Evolutionary conservation across 192 early-diverging fungal genomes (phyloP).

Genomic region (Rhizophagus clarus): DNA sequence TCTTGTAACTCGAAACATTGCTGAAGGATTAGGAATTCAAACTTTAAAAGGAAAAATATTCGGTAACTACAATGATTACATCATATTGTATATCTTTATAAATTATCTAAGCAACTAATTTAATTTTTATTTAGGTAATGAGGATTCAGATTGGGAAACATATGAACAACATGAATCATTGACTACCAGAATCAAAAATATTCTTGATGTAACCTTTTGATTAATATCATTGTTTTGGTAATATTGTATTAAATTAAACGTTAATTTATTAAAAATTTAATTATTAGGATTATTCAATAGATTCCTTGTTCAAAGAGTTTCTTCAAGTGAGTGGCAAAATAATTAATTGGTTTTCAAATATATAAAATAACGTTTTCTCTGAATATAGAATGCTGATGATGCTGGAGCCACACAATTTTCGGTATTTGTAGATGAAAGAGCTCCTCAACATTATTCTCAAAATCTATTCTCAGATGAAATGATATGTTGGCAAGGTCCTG

Average conservation of each 20-base stretch:
- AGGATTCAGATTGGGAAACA: neutral
- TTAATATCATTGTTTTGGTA: neutral
- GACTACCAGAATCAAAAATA: slow-evolving; percentile 7
- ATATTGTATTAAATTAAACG: neutral
- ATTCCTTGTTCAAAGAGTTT: neutral
- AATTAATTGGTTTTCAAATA: neutral
- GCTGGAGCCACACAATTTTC: slow-evolving; percentile 36
- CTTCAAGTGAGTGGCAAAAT: neutral
- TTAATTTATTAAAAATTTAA: neutral
- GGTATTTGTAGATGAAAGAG: slow-evolving; percentile 30
- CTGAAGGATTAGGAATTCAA: neutral
- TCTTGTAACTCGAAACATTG: neutral
- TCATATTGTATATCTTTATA: neutral
- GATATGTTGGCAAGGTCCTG: slow-evolving; percentile 35
- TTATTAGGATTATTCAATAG: neutral
- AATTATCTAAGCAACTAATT: neutral
- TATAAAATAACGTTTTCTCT: neutral
- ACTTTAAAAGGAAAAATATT: neutral
- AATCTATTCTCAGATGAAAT: slow-evolving; percentile 2
- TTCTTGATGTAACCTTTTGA: neutral
- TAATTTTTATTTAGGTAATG: neutral
- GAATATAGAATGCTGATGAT: slow-evolving; percentile 19
- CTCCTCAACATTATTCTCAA: neutral
- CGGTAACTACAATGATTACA: neutral
- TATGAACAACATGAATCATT: slow-evolving; percentile 13